phyloP scores from a whole-genome alignment of 305 asterid genomes.

The Solanum hybrid region DNA sequence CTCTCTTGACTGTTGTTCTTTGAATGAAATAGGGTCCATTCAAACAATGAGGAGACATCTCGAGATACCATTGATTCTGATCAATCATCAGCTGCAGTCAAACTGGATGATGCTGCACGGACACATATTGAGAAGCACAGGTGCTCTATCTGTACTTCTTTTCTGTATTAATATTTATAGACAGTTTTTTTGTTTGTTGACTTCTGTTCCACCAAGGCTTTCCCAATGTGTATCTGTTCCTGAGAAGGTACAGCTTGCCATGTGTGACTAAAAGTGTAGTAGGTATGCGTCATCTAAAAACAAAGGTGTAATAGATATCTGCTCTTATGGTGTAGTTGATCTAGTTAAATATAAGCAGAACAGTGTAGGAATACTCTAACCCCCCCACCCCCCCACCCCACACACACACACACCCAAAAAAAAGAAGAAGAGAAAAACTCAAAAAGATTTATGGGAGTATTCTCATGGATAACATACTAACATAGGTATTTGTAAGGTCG shows the following conservation, averaged over 20 bases:
- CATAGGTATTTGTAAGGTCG: neutral
- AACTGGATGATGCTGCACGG: constrained; percentile 74
- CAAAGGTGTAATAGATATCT: no score
- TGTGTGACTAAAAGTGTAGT: no score
- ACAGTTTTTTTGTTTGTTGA: neutral
- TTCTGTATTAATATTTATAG: neutral
- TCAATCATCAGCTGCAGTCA: constrained; percentile 37
- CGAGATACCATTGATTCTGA: constrained; percentile 29
- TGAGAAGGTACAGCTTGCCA: neutral
- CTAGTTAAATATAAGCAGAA: neutral
- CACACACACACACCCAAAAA: no score
- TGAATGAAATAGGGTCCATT: constrained; percentile 37
- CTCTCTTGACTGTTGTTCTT: constrained; percentile 10
- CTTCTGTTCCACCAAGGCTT: neutral
- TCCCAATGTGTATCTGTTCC: neutral
- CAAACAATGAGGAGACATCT: constrained; percentile 31
- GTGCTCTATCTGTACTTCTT: constrained; percentile 16
- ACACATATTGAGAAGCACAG: constrained; percentile 76
- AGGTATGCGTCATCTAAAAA: neutral
- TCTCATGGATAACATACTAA: neutral
- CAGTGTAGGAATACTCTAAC: neutral
- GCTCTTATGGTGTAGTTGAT: neutral
- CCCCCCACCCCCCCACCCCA: neutral
- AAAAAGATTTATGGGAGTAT: neutral
- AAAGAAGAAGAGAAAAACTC: no score